phyloP scores from a whole-genome alignment of 75 land plant species.

The Pinus taeda region DNA sequence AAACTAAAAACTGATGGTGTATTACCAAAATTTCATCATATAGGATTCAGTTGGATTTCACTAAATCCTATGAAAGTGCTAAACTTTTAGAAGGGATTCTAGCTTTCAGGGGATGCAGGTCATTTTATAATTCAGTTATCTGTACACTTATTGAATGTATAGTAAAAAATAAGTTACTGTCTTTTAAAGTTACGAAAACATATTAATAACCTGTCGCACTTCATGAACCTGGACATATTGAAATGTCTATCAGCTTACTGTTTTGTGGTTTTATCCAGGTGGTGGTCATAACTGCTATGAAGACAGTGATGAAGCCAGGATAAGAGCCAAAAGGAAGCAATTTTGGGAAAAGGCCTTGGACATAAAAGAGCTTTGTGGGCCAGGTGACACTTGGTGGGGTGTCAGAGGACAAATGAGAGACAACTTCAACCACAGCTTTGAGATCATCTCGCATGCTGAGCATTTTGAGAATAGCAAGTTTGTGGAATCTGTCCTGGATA shows the following conservation, averaged over 20 bases:
- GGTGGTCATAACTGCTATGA: constrained; percentile 85
- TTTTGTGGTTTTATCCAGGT: constrained; percentile 33
- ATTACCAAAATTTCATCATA: not conserved
- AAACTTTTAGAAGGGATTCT: not conserved
- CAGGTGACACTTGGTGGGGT: constrained; percentile 85
- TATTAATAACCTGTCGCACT: not conserved
- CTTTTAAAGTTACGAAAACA: not conserved
- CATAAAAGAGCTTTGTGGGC: constrained; percentile 72
- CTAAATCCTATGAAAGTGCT: not conserved
- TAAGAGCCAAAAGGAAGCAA: constrained; percentile 51
- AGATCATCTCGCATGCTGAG: constrained; percentile 48
- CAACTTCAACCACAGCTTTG: constrained; percentile 72
- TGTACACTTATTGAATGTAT: not conserved
- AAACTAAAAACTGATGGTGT: not conserved
- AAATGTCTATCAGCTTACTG: not conserved
- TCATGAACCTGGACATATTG: not conserved
- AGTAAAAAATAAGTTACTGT: not conserved
- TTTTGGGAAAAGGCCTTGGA: constrained; percentile 87
- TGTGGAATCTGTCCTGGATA: constrained; percentile 73
- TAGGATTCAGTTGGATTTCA: not conserved
- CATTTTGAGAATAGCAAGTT: constrained; percentile 72
- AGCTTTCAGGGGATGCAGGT: not conserved
- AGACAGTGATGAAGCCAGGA: constrained; percentile 74
- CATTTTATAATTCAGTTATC: not conserved
- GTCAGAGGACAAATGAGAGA: constrained; percentile 77